Conservation (phyloP, 2,329 filamentous ascomycete genomes). For the Fusarium hostae region DNA sequence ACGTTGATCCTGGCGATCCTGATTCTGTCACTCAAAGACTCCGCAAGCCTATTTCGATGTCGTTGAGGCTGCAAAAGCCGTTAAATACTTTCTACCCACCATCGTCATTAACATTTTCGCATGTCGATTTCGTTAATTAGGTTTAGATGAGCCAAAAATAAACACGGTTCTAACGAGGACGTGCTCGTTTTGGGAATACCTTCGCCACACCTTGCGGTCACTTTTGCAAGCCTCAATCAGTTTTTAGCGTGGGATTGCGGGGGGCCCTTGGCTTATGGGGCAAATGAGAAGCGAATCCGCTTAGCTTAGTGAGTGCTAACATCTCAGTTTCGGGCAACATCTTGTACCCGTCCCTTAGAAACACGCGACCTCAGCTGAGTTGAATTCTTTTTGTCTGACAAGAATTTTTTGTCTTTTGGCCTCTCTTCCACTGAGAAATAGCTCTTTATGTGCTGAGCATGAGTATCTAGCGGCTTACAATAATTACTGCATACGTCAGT, state of each 20-base stretch:
- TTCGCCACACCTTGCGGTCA: constrained; percentile 33
- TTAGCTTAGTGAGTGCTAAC: background rate
- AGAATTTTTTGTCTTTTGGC: too few relatives aligned
- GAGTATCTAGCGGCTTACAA: background rate
- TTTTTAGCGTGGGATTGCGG: constrained; percentile 17
- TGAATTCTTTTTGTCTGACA: background rate
- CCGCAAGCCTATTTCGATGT: background rate
- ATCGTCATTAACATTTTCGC: background rate
- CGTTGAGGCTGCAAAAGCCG: background rate
- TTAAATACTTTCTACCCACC: background rate
- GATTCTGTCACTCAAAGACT: background rate
- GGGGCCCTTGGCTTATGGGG: constrained; percentile 11
- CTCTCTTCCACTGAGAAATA: background rate
- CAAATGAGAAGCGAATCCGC: constrained; percentile 4
- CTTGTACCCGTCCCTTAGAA: background rate
- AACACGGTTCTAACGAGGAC: background rate
- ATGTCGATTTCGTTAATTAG: constrained; percentile 1
- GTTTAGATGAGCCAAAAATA: constrained; percentile 31
- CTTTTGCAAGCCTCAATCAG: constrained; percentile 16
- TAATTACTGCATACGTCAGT: background rate
- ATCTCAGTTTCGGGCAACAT: background rate
- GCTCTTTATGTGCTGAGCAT: background rate
- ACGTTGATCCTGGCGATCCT: background rate
- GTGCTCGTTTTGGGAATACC: constrained; percentile 4
- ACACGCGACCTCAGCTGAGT: constrained; percentile 15